Evolutionary conservation across 179 eudicot species (phyloP), one percentile per base, ranked within the genome.

Genomic region (Amaranthus tricolor): DNA sequence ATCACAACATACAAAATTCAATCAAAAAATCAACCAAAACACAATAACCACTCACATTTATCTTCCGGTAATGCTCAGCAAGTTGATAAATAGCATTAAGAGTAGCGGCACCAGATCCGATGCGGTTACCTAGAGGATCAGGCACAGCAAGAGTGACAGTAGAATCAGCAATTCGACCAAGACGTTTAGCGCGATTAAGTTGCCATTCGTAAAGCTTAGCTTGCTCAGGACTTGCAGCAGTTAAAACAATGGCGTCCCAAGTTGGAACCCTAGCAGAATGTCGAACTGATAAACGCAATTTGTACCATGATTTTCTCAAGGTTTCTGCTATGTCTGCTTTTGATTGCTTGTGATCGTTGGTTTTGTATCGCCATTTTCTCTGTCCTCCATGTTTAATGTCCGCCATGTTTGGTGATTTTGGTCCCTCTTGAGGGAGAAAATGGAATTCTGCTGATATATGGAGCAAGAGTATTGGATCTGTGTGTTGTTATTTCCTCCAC

Each of bases 41-140:
- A 20, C 54, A 45, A 71, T 31, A 71, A 57, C 11, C 40, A 14
- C 53, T 7, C 53, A 8, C n/a, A 5, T 31, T 7, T 24, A 68
- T 78, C 13, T 64, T 48, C 53, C 49, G 76, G 76, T 86, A 90
- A 77, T 95, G 90, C 12, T 74, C 24, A 8, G 92, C 93, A 10
- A 96, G 90, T 63, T 89, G 89, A 44, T 15, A 80, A 68, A 96
- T 84, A 70, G 99, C 98, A 60, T 93, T 84, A 40, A 96, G 88
- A 61, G 99, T 96, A 56, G 98, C 99, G 2, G 97, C 97, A 13
- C 99, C 99, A 49, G 99, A 96, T 11, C 98, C 99, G 66, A 96
- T 96, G 63, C 99, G 88, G 61, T 79, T 86, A 3, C 98, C 99
- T 14, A 85, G 61, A 1, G 96, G 98, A 47, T 93, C 99, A 59